Percentiles rank a stretch among this genome's conserved stretches.
Conservation (phyloP, 495 filamentous ascomycete genomes). For the Penicillium antarcticum region DNA sequence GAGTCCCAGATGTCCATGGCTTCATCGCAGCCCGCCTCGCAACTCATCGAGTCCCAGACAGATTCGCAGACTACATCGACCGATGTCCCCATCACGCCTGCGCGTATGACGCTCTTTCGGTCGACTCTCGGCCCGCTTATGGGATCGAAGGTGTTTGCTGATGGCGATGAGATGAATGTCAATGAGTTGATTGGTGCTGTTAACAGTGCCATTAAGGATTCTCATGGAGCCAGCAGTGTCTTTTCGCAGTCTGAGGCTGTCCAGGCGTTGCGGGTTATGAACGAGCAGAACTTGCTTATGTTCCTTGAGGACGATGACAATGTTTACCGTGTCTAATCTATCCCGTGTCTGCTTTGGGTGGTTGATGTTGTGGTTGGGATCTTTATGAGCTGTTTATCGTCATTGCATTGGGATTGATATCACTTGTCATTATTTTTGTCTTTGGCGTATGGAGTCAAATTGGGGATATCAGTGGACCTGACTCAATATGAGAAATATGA, state of each 20-base stretch:
- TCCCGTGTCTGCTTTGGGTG: background rate
- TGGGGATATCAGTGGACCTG: conserved; percentile 10
- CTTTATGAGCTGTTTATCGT: conserved; percentile 20
- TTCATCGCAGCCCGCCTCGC: conserved; percentile 65
- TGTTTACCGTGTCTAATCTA: conserved; percentile 46
- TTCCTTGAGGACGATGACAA: conserved; percentile 51
- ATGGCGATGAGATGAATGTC: conserved; percentile 72
- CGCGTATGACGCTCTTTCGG: conserved; percentile 71
- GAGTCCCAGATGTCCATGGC: conserved; percentile 63
- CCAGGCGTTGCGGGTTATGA: conserved; percentile 73
- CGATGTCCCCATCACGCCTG: conserved; percentile 51
- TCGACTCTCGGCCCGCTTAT: conserved; percentile 76
- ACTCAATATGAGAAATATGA: conserved; percentile 17
- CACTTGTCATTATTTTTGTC: conserved; percentile 20
- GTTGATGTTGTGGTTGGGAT: conserved; percentile 1
- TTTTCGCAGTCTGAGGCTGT: conserved; percentile 74
- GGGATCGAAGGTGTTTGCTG: conserved; percentile 69
- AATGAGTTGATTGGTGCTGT: conserved; percentile 74
- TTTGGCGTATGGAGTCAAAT: conserved; percentile 24
- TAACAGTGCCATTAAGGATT: conserved; percentile 60
- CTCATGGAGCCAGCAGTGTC: conserved; percentile 38
- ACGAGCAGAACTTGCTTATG: conserved; percentile 87
- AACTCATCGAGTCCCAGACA: conserved; percentile 57
- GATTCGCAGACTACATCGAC: conserved; percentile 45
- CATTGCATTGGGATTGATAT: conserved; percentile 30